phyloP scores from a whole-genome alignment of 129 eudicot species.

The Solidago caesia region DNA sequence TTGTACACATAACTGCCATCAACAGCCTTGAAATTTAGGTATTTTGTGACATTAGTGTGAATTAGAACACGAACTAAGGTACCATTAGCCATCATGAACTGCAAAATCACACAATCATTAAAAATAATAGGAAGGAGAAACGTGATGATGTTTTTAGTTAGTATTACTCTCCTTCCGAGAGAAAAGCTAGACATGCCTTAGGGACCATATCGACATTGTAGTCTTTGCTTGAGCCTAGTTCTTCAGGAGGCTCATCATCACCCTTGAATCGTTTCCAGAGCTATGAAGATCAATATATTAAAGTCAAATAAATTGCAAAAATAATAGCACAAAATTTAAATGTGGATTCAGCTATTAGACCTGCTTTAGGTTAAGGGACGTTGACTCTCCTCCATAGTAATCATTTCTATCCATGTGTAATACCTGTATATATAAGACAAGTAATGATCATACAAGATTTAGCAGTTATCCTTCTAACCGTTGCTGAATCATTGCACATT shows the following conservation, averaged over 20 bases:
- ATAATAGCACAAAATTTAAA: neutral
- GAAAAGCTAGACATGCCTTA: constrained; percentile 40
- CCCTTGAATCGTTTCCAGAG: constrained; percentile 69
- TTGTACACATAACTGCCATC: constrained; percentile 75
- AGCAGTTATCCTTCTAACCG: constrained; percentile 4
- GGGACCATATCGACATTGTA: constrained; percentile 72
- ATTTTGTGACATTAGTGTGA: constrained; percentile 69
- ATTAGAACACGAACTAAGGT: constrained; percentile 64
- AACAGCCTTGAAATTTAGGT: constrained; percentile 69
- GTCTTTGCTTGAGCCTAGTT: constrained; percentile 55
- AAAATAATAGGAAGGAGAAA: neutral
- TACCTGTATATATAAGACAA: constrained; percentile 41
- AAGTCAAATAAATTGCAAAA: constrained; percentile 14
- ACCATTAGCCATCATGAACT: constrained; percentile 86
- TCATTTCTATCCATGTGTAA: constrained; percentile 75
- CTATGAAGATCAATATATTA: constrained; percentile 24
- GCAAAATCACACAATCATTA: constrained; percentile 32
- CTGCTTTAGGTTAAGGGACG: constrained; percentile 60
- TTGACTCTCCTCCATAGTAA: constrained; percentile 73
- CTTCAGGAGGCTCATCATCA: constrained; percentile 46
- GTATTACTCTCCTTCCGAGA: neutral
- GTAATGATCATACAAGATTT: constrained; percentile 1
- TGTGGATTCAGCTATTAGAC: constrained; percentile 27
- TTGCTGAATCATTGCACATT: neutral
- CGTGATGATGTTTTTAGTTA: neutral